Conservation (phyloP, 2,329 filamentous ascomycete species). For the Cladosporium velox region DNA sequence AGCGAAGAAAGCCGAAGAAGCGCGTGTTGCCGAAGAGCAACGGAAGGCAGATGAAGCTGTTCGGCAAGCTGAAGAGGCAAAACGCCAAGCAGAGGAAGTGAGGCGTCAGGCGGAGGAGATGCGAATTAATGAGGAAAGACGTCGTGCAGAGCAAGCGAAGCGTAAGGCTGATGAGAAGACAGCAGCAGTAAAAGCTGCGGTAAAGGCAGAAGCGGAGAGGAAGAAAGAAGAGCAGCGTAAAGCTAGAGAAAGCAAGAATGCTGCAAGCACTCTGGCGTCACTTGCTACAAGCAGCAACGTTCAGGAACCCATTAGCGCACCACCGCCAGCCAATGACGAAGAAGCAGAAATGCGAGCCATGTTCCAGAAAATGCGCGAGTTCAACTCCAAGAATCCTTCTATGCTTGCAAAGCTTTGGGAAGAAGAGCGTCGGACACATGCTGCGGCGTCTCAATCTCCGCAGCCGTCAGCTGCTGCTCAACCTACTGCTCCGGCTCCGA, state of each 20-base stretch:
- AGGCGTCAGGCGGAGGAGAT: slow-evolving; percentile 20
- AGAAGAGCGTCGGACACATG: slow-evolving; percentile 49
- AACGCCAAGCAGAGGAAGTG: slow-evolving; percentile 30
- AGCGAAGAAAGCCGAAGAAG: slow-evolving; percentile 39
- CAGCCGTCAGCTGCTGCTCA: slow-evolving; percentile 20
- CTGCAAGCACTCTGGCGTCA: slow-evolving; percentile 32
- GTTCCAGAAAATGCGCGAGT: slow-evolving; percentile 60
- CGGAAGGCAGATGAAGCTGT: slow-evolving; percentile 33
- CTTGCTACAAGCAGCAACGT: slow-evolving; percentile 25
- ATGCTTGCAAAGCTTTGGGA: slow-evolving; percentile 60
- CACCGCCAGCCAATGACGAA: slow-evolving; percentile 40
- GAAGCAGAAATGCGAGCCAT: slow-evolving; percentile 56
- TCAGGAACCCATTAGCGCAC: neutral
- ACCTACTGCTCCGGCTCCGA: neutral
- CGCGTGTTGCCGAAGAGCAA: slow-evolving; percentile 34
- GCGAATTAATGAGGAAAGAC: slow-evolving; percentile 26
- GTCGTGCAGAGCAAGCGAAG: slow-evolving; percentile 21
- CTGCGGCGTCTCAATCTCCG: slow-evolving; percentile 21
- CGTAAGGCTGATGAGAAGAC: slow-evolving; percentile 29
- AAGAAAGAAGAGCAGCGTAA: slow-evolving; percentile 30
- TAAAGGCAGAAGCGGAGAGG: slow-evolving; percentile 25
- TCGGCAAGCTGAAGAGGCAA: slow-evolving; percentile 31
- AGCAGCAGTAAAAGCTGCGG: slow-evolving; percentile 21
- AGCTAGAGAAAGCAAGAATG: slow-evolving; percentile 33
- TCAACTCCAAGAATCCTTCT: slow-evolving; percentile 57